Base-by-base conservation (phyloP, 2,329 filamentous ascomycete species). In the Penicillium sp. region DNA sequence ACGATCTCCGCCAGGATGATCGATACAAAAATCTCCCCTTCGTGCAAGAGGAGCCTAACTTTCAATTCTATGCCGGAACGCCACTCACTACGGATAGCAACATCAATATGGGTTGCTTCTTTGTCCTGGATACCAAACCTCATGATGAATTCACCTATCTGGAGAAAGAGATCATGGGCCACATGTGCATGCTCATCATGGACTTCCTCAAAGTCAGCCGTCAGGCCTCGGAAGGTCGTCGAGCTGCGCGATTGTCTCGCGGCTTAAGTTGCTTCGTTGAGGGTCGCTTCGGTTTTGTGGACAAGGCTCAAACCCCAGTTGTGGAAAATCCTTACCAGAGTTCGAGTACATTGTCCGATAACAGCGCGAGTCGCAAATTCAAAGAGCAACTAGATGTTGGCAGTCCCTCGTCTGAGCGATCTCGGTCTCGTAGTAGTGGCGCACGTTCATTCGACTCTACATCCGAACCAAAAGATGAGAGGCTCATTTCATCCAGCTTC, bases 131-230 rank as follows among this genome's bases (percentile, higher is more conserved):
- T 60, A 79, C 84, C 23, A 75, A 77, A 21, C 79, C 82, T 0
- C 79, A 82, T 24, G 43, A 62, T 33, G 80, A 79, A 0, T 64
- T 88, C 11, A 65, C 61, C 1, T 46, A 63, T 3, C 31, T 24
- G 2, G 66, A 72, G 42, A 69, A 66, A 52, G 73, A 77, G n/a
- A 85, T 83, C 48, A 74, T 89, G 68, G 77, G 79, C 36, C 82
- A 84, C 37, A 79, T 87, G 70, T 75, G 79, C 0, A 71, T 74
- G 16, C 81, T 83, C 2, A 76, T 85, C 5, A 84, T 85, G 74
- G 79, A 84, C 29, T 85, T 87, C 52, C 68, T 89, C 5, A 83
- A 86, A 48, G 67, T 72, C 6, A 69, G 81, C 77, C 75, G 81
- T 74, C 36, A 76, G 79, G 56, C 77, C 75, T 54, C 79, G 74